phyloP scores from a whole-genome alignment of 352 stramenopile genomes.

The Phytophthora citricola region DNA sequence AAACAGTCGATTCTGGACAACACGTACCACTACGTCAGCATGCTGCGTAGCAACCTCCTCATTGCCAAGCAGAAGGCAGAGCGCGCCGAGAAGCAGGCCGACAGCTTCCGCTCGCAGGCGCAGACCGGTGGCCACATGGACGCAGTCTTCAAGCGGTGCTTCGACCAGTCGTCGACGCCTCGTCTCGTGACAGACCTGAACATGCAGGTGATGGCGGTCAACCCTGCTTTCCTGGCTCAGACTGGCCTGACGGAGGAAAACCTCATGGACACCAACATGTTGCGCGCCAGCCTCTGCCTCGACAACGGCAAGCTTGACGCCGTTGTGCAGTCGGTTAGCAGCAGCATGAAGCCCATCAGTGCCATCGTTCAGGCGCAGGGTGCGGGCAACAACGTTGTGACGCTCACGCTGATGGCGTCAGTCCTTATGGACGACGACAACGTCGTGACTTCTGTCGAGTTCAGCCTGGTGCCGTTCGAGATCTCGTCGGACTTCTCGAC shows the following conservation, averaged over 20 bases:
- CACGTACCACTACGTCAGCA: conserved; percentile 65
- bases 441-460: conserved; percentile 58
- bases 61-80: conserved; percentile 71
- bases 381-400: conserved; percentile 44
- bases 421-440: conserved; percentile 66
- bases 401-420: conserved; percentile 65
- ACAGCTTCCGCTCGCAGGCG: conserved; percentile 51
- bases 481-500: conserved; percentile 48
- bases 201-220: conserved; percentile 62
- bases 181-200: conserved; percentile 58
- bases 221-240: conserved; percentile 61
- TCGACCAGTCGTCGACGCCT: conserved; percentile 68
- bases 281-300: conserved; percentile 57
- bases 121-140: conserved; percentile 41
- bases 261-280: conserved; percentile 44
- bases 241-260: conserved; percentile 49
- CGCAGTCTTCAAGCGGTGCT: conserved; percentile 67
- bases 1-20: conserved; percentile 81
- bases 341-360: conserved; percentile 50
- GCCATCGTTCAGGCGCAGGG: conserved; percentile 59
- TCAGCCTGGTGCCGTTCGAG: conserved; percentile 72
- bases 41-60: conserved; percentile 67
- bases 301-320: conserved; percentile 57
- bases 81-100: conserved; percentile 60
- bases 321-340: conserved; percentile 51